phyloP scores from a whole-genome alignment of 257 asterid species.

The Forsythia viridissima region DNA sequence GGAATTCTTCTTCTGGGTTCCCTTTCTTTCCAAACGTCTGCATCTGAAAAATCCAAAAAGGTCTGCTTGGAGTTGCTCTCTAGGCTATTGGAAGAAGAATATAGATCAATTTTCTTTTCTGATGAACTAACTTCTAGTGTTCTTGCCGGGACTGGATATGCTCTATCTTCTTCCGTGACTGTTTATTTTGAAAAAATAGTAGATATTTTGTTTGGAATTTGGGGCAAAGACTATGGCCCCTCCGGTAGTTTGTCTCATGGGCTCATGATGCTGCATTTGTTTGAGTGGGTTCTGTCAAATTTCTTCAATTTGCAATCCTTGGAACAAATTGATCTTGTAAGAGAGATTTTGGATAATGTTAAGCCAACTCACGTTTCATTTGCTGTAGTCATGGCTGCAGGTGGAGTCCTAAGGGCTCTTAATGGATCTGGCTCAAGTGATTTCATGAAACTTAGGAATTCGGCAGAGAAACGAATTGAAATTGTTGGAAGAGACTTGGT shows the following conservation, averaged over 20 bases:
- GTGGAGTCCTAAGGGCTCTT: conserved; percentile 72
- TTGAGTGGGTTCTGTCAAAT: conserved; percentile 80
- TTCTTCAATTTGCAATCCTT: conserved; percentile 43
- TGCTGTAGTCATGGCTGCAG: conserved; percentile 78
- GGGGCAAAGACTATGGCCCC: conserved; percentile 65
- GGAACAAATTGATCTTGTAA: conserved; percentile 54
- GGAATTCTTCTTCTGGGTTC: conserved; percentile 84
- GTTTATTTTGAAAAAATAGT: conserved; percentile 48
- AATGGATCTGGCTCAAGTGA: conserved; percentile 67
- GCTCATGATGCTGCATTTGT: conserved; percentile 80
- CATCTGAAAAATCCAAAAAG: conserved; percentile 62
- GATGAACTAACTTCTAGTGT: conserved; percentile 54
- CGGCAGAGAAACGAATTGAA: conserved; percentile 59
- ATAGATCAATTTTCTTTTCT: conserved; percentile 39
- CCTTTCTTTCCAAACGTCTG: conserved; percentile 51
- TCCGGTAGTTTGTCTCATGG: conserved; percentile 53
- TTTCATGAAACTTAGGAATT: conserved; percentile 43
- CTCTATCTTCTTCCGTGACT: conserved; percentile 61
- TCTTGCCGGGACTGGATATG: conserved; percentile 85
- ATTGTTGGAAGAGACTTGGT: conserved; percentile 46
- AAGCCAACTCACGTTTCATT: conserved; percentile 48
- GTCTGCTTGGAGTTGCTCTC: conserved; percentile 71
- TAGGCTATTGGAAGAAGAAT: conserved; percentile 56
- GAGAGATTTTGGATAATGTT: conserved; percentile 45
- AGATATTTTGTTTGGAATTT: conserved; percentile 51